phyloP scores from a whole-genome alignment of 2,329 filamentous ascomycete species.

The Calonectria pauciramosa region DNA sequence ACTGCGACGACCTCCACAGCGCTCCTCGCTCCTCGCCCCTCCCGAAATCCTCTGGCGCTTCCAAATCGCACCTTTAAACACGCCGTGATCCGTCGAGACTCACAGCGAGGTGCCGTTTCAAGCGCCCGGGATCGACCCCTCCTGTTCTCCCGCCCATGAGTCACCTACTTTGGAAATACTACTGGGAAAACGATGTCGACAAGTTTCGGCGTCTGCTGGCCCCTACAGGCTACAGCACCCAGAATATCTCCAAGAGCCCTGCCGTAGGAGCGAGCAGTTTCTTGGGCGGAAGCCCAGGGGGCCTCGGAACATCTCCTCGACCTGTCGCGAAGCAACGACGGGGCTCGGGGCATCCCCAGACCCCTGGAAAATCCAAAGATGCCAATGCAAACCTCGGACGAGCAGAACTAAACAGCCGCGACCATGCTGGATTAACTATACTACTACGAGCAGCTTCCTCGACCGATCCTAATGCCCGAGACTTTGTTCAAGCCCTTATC shows the following conservation, averaged over 20 bases:
- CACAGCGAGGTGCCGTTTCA: conserved; percentile 87
- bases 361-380: conserved; percentile 59
- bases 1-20: conserved; percentile 7
- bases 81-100: conserved; percentile 86
- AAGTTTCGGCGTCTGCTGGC: conserved; percentile 91
- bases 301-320: conserved; percentile 64
- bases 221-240: conserved; percentile 72
- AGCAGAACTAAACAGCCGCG: conserved; percentile 87
- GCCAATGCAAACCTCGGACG: conserved; percentile 59
- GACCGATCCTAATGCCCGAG: conserved; percentile 74
- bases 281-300: conserved; percentile 56
- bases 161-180: conserved; percentile 96
- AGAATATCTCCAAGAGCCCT: conserved; percentile 68
- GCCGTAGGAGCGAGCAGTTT: conserved; percentile 53
- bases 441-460: conserved; percentile 89
- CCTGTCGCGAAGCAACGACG: conserved; percentile 65
- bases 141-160: conserved; percentile 76
- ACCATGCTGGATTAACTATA: conserved; percentile 84
- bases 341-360: conserved; percentile 63
- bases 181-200: conserved; percentile 98
- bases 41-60: conserved; percentile 50
- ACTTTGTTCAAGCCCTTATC: conserved; percentile 84
- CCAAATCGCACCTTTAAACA: conserved; percentile 84
- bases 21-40: background rate
- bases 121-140: conserved; percentile 60